Conservation (phyloP, 2,329 filamentous ascomycete species). For the Lachnellula occidentalis region DNA sequence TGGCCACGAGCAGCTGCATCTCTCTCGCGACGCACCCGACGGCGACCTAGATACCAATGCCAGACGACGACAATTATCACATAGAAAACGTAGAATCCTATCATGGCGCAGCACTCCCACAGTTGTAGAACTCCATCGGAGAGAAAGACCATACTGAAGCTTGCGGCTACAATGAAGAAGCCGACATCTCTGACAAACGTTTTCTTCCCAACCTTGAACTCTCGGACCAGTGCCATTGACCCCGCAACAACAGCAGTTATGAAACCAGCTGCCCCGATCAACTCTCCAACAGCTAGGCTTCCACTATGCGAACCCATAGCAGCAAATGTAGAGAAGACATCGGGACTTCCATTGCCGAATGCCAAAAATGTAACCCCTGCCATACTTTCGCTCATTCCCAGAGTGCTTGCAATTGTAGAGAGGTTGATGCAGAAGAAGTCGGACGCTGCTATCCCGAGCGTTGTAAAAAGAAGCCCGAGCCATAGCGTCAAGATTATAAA, state of each 20-base stretch:
- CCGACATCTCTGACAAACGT: conserved; percentile 88
- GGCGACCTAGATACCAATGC: conserved; percentile 77
- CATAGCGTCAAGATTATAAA: conserved; percentile 74
- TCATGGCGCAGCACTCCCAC: conserved; percentile 90
- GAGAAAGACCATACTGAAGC: conserved; percentile 82
- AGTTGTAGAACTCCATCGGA: conserved; percentile 76
- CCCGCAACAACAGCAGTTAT: conserved; percentile 95
- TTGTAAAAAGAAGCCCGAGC: conserved; percentile 88
- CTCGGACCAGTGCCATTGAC: conserved; percentile 93
- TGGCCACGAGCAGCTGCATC: conserved; percentile 71
- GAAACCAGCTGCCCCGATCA: conserved; percentile 91
- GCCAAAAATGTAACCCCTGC: conserved; percentile 94
- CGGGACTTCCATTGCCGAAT: conserved; percentile 95
- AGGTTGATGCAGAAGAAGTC: conserved; percentile 98
- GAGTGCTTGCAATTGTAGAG: conserved; percentile 80
- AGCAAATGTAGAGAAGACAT: conserved; percentile 97
- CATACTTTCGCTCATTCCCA: conserved; percentile 93
- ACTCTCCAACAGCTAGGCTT: conserved; percentile 91
- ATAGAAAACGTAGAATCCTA: conserved; percentile 85
- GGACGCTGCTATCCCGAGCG: conserved; percentile 94
- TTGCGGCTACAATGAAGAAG: conserved; percentile 84
- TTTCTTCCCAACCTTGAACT: conserved; percentile 84
- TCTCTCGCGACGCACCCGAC: conserved; percentile 53
- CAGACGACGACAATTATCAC: conserved; percentile 81
- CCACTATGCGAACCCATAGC: conserved; percentile 96